Evolutionary conservation across 2,329 filamentous ascomycete genomes (phyloP), one percentile per base, ranked within the genome.

Genomic region (Ascochyta lentis): DNA sequence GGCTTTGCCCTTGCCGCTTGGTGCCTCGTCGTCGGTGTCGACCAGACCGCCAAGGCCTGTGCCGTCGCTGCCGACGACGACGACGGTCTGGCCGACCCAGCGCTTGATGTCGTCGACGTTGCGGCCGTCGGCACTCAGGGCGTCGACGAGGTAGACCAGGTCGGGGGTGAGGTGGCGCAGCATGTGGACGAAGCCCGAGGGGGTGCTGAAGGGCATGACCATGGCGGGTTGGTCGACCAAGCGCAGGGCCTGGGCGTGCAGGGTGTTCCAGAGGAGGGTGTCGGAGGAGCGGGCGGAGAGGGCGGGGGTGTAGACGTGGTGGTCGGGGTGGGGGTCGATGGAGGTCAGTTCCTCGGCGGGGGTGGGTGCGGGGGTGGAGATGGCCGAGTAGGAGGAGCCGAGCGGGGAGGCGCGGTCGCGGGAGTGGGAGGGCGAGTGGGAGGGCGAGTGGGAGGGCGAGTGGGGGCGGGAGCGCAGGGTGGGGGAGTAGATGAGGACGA

Each of bases 401-500:
- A 96, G 78, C 74, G 85, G 81, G 77, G 86, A 77, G 74, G 85
- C 73, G 66, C 77, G 64, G 35, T 72, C 58, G 47, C 63, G 66
- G 3, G 66, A 68, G 3, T 19, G 24, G 44, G n/a, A 24, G 43
- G 60, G 83, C 8, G 52, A 49, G 40, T 61, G 66, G 4, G 64
- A 19, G 43, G 59, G 83, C 3, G 52, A 55, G 34, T n/a, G n/a
- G n/a, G n/a, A n/a, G n/a, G n/a, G n/a, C n/a, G n/a, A n/a, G n/a
- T 10, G 23, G 23, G 74, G 76, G 57, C 84, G 80, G 48, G 92
- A 88, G 76, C 92, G 91, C 49, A 96, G 79, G 47, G 85, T 83
- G 1, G 94, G 94, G 3, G 91, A 87, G 76, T 96, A 96, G 70
- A 98, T 94, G 63, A 98, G 83, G 54, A 98, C 84, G 69, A 96